These are phyloP conservation scores for Leavenworthia alabamica DNA, from an alignment of 345 rosid species.

Conservation along the genomic window DNA sequence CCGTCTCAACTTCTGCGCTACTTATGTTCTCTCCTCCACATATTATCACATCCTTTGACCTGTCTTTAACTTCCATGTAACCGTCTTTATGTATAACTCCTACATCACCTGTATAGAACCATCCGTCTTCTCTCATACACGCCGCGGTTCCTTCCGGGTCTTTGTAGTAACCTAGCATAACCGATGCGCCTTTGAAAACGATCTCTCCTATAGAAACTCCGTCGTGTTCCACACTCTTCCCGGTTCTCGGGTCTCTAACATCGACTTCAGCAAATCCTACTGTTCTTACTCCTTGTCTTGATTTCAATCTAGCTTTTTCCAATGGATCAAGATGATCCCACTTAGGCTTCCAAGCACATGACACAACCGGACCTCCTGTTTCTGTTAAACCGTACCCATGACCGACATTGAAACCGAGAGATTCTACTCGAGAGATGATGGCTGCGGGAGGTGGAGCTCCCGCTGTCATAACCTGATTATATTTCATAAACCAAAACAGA, in stretches of 20 bases:
- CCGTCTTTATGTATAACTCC: slow-evolving; percentile 57
- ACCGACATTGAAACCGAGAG: slow-evolving; percentile 45
- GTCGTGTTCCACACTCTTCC: slow-evolving; percentile 40
- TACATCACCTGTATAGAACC: slow-evolving; percentile 57
- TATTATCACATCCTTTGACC: slow-evolving; percentile 55
- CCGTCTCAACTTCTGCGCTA: slow-evolving; percentile 48
- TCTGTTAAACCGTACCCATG: slow-evolving; percentile 66
- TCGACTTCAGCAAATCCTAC: slow-evolving; percentile 39
- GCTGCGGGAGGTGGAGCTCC: slow-evolving; percentile 55
- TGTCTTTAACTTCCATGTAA: slow-evolving; percentile 54
- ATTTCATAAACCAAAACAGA: neutral
- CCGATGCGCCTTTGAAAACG: slow-evolving; percentile 40
- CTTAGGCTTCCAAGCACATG: slow-evolving; percentile 48
- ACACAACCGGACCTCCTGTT: slow-evolving; percentile 46
- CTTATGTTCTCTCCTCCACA: slow-evolving; percentile 68
- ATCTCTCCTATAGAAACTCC: slow-evolving; percentile 53
- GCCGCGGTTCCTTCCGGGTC: slow-evolving; percentile 41
- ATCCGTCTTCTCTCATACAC: slow-evolving; percentile 43
- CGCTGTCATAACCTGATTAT: slow-evolving; percentile 38
- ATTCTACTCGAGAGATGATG: slow-evolving; percentile 39
- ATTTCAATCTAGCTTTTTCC: slow-evolving; percentile 42
- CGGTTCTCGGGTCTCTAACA: slow-evolving; percentile 37
- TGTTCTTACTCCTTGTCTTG: slow-evolving; percentile 49
- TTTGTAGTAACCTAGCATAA: slow-evolving; percentile 63
- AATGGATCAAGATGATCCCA: slow-evolving; percentile 40